These are phyloP conservation scores for Mollisia scopiformis DNA, from an alignment of 2,329 filamentous ascomycete genomes.

Conservation along the genomic window DNA sequence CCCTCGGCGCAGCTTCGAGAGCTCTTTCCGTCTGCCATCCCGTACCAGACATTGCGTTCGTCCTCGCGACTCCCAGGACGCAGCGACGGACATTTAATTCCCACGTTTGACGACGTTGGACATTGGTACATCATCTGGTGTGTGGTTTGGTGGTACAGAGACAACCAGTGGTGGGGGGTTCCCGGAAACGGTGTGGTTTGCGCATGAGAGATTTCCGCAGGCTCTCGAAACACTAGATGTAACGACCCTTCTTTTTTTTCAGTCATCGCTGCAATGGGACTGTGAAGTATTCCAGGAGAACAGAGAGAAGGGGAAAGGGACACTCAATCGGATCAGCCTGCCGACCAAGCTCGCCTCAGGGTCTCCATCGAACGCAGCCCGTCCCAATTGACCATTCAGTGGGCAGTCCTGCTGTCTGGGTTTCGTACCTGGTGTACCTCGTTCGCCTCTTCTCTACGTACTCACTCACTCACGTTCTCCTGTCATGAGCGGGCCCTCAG, in stretches of 20 bases:
- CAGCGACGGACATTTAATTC: constrained; percentile 1
- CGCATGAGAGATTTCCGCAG: constrained; percentile 33
- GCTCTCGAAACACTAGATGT: constrained; percentile 37
- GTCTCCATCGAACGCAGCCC: neutral
- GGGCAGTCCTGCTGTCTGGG: constrained; percentile 10
- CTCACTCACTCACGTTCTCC: too few relatives aligned
- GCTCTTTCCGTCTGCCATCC: constrained; percentile 6
- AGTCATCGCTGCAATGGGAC: neutral
- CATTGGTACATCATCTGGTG: constrained; percentile 6
- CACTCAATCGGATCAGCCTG: constrained; percentile 6
- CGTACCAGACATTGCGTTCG: neutral
- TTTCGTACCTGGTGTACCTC: constrained; percentile 20
- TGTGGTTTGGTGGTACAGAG: constrained; percentile 7
- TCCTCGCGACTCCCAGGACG: constrained; percentile 7
- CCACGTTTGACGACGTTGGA: constrained; percentile 13
- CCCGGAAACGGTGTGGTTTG: constrained; percentile 15
- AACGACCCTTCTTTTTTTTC: constrained; percentile 22
- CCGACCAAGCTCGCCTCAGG: neutral
- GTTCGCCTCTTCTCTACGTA: constrained; percentile 5
- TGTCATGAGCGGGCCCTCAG: constrained; percentile 1
- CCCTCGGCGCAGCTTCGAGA: constrained; percentile 17
- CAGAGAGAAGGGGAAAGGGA: neutral
- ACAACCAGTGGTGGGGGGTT: constrained; percentile 2
- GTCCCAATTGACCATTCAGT: constrained; percentile 14
- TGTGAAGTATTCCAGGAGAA: too few relatives aligned